Base-by-base conservation (phyloP, 164 flowering plant species). In the Nymphaea thermarum region DNA sequence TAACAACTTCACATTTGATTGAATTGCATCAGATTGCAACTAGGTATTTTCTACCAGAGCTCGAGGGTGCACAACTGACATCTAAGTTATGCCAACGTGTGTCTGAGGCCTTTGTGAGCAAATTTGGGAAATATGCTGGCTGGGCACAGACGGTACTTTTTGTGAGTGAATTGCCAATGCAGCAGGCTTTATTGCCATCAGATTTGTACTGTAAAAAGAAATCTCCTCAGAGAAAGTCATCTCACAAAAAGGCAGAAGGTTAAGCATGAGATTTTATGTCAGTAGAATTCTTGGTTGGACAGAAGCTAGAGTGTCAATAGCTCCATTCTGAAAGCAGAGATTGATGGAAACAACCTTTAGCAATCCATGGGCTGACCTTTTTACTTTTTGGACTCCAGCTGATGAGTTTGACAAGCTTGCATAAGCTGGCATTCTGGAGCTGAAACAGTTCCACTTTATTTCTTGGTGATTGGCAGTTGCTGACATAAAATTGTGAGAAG, bases 81-180 rank as follows among this genome's bases (percentile, higher is more conserved):
- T 84, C 89, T 11, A 86, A 87, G 78, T 85, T 85, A n/a, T 78
- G 78, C 73, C 73, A 65, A 67, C 90, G 81, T 44, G 99, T 94
- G 69, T 86, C 96, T 10, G 96, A 91, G 71, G 96, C 98, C 69
- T 91, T 94, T 83, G 94, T 94, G 47, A 78, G 76, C 65, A 91
- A 89, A 77, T 94, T 84, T 73, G 99, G 99, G 44, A 83, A 88
- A 68, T 95, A 88, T 80, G 99, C 99, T 71, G 99, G 98, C 41
- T 95, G 99, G 99, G 99, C 98, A 17, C 99, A 95, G 72, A 92
- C 95, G 68, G 77, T 90, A 57, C 94, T 94, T 70, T 91, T 94
- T 73, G 81, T 94, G 65, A 87, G 96, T 11, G 98, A 92, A 68
- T 73, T 95, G 63, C 94, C 98, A 63, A 82, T 90, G 66, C 97